These are phyloP conservation scores for Lathyrus oleraceus DNA, from an alignment of 306 rosid genomes.

Conservation along the genomic window DNA sequence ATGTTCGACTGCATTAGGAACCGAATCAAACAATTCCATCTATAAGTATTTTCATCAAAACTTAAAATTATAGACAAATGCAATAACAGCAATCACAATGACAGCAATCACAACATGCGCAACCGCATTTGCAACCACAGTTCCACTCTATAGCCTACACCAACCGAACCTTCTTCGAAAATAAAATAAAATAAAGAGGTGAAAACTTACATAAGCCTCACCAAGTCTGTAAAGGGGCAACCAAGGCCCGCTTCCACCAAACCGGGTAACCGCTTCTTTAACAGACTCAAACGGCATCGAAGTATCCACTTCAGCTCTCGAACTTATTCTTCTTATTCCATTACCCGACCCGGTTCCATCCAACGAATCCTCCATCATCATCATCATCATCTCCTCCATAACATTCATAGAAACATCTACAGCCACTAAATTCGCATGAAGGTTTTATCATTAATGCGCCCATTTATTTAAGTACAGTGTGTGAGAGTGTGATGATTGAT, in stretches of 20 bases:
- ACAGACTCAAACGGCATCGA: conserved; percentile 90
- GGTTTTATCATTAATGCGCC: not conserved
- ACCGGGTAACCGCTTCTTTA: conserved; percentile 89
- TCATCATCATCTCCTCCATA: conserved; percentile 44
- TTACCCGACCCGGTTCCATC: conserved; percentile 8
- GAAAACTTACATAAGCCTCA: conserved; percentile 50
- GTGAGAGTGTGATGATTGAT: conserved; percentile 51
- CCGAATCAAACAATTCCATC: too few relatives aligned
- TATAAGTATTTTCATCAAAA: too few relatives aligned
- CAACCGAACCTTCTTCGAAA: too few relatives aligned
- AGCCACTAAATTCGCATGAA: conserved; percentile 18
- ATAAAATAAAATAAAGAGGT: too few relatives aligned
- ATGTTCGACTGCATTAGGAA: too few relatives aligned
- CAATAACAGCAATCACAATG: not conserved
- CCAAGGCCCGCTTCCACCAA: conserved; percentile 82
- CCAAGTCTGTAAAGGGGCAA: conserved; percentile 56
- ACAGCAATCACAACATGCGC: too few relatives aligned
- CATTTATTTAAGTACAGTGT: not conserved
- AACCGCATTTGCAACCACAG: too few relatives aligned
- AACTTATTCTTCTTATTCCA: conserved; percentile 58
- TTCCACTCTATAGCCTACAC: not conserved
- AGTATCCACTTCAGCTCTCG: conserved; percentile 86
- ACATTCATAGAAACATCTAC: conserved; percentile 18
- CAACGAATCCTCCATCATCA: conserved; percentile 47
- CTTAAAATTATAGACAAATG: too few relatives aligned